These are phyloP conservation scores for Phanerodontia chrysosporium DNA, from an alignment of 768 basidiomycete species.

Conservation along the genomic window DNA sequence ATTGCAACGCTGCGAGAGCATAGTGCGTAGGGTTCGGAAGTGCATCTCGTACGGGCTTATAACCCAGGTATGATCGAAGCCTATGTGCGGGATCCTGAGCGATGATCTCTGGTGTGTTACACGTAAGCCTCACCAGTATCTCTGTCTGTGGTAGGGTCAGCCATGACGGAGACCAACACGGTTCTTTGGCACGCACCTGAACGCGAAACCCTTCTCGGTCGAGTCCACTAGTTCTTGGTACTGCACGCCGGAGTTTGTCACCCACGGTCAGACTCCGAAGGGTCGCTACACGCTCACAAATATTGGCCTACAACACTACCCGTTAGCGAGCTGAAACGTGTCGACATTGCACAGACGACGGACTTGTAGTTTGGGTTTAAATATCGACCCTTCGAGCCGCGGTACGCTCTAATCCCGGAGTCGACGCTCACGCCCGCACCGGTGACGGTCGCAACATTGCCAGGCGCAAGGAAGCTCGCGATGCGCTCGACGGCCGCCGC, in stretches of 20 bases:
- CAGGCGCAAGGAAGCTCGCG: conserved; percentile 58
- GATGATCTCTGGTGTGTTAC: background rate
- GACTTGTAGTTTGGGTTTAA: conserved; percentile 90
- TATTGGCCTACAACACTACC: conserved; percentile 43
- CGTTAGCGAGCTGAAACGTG: background rate
- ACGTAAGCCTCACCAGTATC: conserved; percentile 62
- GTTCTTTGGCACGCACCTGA: conserved; percentile 27
- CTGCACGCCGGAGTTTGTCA: conserved; percentile 28
- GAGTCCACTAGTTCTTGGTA: conserved; percentile 82
- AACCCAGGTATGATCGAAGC: conserved; percentile 81
- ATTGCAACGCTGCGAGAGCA: conserved; percentile 78
- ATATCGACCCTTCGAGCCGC: conserved; percentile 80
- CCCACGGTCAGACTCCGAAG: background rate
- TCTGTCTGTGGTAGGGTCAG: conserved; percentile 46
- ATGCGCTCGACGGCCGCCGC: conserved; percentile 58
- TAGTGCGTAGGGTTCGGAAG: conserved; percentile 88
- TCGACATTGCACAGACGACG: conserved; percentile 18
- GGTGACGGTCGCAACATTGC: conserved; percentile 74
- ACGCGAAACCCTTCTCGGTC: conserved; percentile 61
- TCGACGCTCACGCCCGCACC: conserved; percentile 96
- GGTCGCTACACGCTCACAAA: conserved; percentile 31
- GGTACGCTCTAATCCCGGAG: conserved; percentile 92
- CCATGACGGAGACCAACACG: background rate
- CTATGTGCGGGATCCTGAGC: conserved; percentile 12
- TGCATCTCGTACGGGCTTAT: conserved; percentile 78